A percentile compares a stretch with the other conserved stretches of the same genome.
Conservation (phyloP, 306 rosid species). For the Cucumis sativus region Cucumber_9930_V3 NC_026657.2:27500501-27501000, state of each 20-base stretch:
- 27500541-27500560: constrained; percentile 57
- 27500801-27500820: constrained; percentile 14
- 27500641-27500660: constrained; percentile 68
- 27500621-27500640: constrained; percentile 78
- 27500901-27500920: constrained; percentile 58
- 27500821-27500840: constrained; percentile 29
- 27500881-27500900: constrained; percentile 14
- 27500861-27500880: constrained; percentile 74
- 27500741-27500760: constrained; percentile 90
- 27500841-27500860: constrained; percentile 54
- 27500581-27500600: constrained; percentile 65
- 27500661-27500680: constrained; percentile 74
- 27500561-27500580: constrained; percentile 63
- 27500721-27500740: constrained; percentile 71
- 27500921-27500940: constrained; percentile 88
- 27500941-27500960: constrained; percentile 78
- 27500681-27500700: constrained; percentile 79
- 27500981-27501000: constrained; percentile 91
- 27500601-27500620: constrained; percentile 66
- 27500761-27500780: constrained; percentile 49
- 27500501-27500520: constrained; percentile 51
- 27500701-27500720: constrained; percentile 70
- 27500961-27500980: constrained; percentile 67
- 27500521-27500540: constrained; percentile 62
- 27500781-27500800: constrained; percentile 42